These are phyloP conservation scores for Quercus agrifolia DNA, from an alignment of 306 rosid species.

Conservation along the genomic window DNA sequence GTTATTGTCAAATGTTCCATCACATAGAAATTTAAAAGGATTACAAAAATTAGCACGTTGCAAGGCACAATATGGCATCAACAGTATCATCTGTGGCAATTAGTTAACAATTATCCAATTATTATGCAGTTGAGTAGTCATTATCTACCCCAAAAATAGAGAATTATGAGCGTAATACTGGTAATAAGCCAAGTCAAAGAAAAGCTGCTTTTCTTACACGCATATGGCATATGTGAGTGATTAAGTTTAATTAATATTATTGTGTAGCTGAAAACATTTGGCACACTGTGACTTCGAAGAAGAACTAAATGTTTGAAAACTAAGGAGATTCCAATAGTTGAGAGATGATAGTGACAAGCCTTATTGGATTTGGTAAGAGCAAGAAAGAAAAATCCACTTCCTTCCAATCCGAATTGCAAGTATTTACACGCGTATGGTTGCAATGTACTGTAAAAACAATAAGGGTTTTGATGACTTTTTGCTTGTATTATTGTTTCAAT, in stretches of 20 bases:
- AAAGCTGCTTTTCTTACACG: not conserved
- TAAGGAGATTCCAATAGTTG: not conserved
- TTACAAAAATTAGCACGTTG: not conserved
- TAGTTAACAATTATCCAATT: not conserved
- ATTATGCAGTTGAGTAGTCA: not conserved
- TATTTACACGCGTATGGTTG: slow-evolving; percentile 29
- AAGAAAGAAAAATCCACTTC: slow-evolving; percentile 15
- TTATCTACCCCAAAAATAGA: not conserved
- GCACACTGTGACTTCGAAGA: not conserved
- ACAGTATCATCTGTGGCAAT: not conserved
- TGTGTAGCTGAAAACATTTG: not conserved
- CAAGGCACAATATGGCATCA: not conserved
- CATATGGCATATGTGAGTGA: not conserved
- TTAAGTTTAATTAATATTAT: not conserved
- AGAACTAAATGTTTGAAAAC: not conserved
- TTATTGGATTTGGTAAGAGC: slow-evolving; percentile 19
- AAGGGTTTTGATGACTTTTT: slow-evolving; percentile 6
- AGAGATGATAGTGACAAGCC: not conserved
- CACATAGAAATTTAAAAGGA: not conserved
- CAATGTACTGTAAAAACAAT: not conserved
- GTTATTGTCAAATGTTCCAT: not conserved
- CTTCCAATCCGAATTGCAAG: slow-evolving; percentile 22
- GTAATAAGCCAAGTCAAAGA: not conserved
- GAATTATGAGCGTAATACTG: not conserved
- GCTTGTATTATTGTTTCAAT: slow-evolving; percentile 27